Evolutionary conservation across 208 protist species (phyloP).

Genomic region (Entamoeba invadens): DNA sequence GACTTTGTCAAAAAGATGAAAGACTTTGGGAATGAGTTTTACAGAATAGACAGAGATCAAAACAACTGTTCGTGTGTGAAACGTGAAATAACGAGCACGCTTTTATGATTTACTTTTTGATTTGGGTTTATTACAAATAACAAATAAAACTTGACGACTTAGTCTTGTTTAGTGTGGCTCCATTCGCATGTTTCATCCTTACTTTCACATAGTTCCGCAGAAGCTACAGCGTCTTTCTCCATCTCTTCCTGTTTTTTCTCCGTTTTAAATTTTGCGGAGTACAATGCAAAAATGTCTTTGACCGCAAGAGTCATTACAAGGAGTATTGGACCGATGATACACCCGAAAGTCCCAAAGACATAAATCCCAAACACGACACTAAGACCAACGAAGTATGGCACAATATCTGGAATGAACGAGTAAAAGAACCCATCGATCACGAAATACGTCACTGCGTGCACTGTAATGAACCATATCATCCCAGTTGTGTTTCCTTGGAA

Average conservation of each 20-base stretch:
- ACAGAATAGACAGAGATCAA: background rate
- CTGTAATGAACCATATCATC: background rate
- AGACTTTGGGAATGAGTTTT: background rate
- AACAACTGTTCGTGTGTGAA: background rate
- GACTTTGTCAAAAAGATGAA: conserved; percentile 63
- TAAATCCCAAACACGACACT: background rate
- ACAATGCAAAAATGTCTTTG: background rate
- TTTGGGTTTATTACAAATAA: no score
- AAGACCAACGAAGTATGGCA: background rate
- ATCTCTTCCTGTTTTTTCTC: no score
- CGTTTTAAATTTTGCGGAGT: no score
- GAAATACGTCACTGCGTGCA: background rate
- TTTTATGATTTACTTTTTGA: no score
- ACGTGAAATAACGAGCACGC: no score
- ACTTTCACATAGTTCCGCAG: no score
- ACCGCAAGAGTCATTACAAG: background rate
- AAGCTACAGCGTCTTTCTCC: no score
- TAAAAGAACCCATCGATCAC: background rate
- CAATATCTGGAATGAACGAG: background rate
- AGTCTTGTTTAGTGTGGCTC: no score
- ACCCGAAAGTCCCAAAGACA: background rate
- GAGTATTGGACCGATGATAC: background rate
- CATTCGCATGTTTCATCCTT: no score
- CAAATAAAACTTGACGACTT: no score
- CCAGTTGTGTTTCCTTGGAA: background rate